Evolutionary conservation across 306 rosid genomes (phyloP).

Genomic region (Cucurbita pepo): DNA sequence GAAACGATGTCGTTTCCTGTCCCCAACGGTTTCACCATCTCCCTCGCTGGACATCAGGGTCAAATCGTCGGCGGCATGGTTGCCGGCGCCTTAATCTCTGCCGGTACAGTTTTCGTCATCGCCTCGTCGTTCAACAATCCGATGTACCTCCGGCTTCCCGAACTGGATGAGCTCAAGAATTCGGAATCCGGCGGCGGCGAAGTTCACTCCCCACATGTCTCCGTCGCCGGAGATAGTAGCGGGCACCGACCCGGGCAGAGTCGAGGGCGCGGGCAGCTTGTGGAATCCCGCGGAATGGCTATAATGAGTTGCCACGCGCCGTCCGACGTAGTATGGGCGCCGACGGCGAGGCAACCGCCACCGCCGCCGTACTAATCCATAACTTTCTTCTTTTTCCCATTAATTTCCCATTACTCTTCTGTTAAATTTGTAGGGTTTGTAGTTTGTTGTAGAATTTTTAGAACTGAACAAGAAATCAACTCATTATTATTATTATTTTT

Average conservation of each 20-base stretch:
- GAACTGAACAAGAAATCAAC: no score
- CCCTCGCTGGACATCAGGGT: conserved; percentile 88
- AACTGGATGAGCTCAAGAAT: conserved; percentile 34
- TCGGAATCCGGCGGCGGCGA: conserved; percentile 23
- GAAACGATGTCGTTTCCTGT: conserved; percentile 14
- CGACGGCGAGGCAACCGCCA: conserved; percentile 49
- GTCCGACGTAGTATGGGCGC: conserved; percentile 80
- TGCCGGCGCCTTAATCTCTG: conserved; percentile 45
- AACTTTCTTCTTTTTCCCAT: background rate
- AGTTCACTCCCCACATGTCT: conserved; percentile 7
- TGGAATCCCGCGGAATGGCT: conserved; percentile 11
- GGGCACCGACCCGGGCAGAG: conserved; percentile 16
- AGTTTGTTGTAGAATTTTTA: no score
- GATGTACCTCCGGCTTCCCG: conserved; percentile 43
- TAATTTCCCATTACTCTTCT: background rate
- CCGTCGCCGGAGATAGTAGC: conserved; percentile 9
- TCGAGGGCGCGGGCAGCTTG: conserved; percentile 16
- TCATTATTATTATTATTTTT: no score
- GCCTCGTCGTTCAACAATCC: conserved; percentile 77
- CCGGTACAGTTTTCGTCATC: conserved; percentile 54
- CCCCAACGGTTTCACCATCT: conserved; percentile 53
- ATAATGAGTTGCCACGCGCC: conserved; percentile 62
- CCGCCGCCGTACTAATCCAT: conserved; percentile 15
- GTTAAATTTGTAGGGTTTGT: background rate
- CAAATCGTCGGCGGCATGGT: conserved; percentile 87